Base-by-base conservation (phyloP, 805 yeast species). In the Yamadazyma takamatsuzukensis region DNA sequence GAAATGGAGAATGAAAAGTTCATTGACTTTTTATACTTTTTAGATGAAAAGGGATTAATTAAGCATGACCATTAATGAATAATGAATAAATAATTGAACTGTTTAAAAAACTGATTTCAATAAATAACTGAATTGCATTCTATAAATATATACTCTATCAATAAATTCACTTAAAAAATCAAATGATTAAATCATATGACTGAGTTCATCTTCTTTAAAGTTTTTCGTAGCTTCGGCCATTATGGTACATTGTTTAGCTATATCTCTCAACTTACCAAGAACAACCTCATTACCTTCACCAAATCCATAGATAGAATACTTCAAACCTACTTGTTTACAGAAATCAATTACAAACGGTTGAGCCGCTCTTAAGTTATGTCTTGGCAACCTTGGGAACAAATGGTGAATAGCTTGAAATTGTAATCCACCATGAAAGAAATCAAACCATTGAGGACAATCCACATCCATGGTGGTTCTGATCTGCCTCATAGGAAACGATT, bases 371-470 rank as follows among this genome's bases (percentile, higher is more conserved):
- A 88, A 74, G 52, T 88, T 87, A 57, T 88, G 96, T 37, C 96
- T 71, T 15, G 96, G 96, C 47, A 87, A 55, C 37, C 96, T 67
- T 18, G 96, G 96, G 56, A 87, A 87, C 46, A 88, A 65, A 53
- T 87, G 96, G 54, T 87, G 96, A 32, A 87, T 76, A 0, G 89
- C 93, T 54, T 87, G 96, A 64, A 85, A 87, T 56, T 87, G 96
- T 34, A 87, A 70, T 0, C 96, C 96, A 6, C 96, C 96, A 51
- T 87, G 96, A 50, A 87, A 68, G 48, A 77, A 88, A 54, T 87
- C 96, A 30, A 87, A 68, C 96, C 96, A 87, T 41, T 75, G 80
- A 2, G 96, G 96, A 62, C 96, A 87, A 47, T 83, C 90, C 21
- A 87, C 95, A 53, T 87, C 96, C 96, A 87, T 88, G 3, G 96